phyloP scores from a whole-genome alignment of 2,329 filamentous ascomycete species.

The Arthrinium puccinioides region DNA sequence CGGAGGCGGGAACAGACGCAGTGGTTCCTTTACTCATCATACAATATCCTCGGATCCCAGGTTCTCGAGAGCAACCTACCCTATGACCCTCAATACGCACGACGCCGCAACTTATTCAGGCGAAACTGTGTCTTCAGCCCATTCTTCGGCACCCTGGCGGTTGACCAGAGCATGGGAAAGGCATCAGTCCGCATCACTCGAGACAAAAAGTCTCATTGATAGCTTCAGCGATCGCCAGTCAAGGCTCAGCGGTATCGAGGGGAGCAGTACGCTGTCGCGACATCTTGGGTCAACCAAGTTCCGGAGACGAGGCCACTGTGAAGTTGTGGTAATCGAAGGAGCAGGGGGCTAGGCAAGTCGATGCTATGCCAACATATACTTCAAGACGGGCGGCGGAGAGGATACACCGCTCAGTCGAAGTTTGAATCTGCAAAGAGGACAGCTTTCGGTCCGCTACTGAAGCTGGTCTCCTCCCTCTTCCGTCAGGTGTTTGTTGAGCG shows the following conservation, averaged over 20 bases:
- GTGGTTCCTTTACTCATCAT: conserved; percentile 38
- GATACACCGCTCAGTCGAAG: conserved; percentile 60
- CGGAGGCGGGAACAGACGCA: conserved; percentile 36
- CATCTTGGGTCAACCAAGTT: conserved; percentile 52
- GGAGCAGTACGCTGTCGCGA: conserved; percentile 42
- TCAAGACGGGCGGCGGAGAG: conserved; percentile 50
- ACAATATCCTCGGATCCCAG: conserved; percentile 34
- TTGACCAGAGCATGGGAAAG: conserved; percentile 42
- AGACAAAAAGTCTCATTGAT: conserved; percentile 39
- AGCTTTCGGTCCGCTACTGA: conserved; percentile 57
- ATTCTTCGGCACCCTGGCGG: conserved; percentile 29
- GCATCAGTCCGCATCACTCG: conserved; percentile 42
- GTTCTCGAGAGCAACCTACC: conserved; percentile 27
- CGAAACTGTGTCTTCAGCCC: conserved; percentile 39
- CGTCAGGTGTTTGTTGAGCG: conserved; percentile 61
- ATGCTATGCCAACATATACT: conserved; percentile 57
- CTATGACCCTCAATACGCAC: conserved; percentile 28
- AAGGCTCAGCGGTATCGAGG: conserved; percentile 36
- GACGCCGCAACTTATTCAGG: conserved; percentile 21
- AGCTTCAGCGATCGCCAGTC: conserved; percentile 35
- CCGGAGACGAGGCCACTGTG: conserved; percentile 53
- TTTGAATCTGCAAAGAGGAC: conserved; percentile 55
- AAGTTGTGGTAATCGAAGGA: conserved; percentile 55
- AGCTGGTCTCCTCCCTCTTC: conserved; percentile 58
- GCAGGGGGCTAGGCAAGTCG: conserved; percentile 59